Evolutionary conservation across 352 stramenopile species (phyloP), one percentile per base, ranked within the genome.

Genomic region (Globisporangium parvum): DNA sequence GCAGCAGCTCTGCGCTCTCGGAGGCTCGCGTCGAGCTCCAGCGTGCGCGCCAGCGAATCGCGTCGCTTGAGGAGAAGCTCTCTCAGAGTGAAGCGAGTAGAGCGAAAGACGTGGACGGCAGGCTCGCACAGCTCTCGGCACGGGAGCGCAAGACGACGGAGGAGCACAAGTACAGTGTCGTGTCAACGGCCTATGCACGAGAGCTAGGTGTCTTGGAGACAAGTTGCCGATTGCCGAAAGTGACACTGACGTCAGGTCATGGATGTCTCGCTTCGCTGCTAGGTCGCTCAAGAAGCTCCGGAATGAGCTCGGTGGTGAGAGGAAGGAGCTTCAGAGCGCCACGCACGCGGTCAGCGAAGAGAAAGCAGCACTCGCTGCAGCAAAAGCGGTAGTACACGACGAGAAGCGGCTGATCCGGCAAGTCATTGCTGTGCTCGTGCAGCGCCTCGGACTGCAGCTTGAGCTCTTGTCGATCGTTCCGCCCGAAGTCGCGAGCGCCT

Each of bases 41-140:
- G 50, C 75, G 70, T 18, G 78, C 78, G 9, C 73, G 73, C 50
- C 65, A 77, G 28, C 83, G 78, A 52, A 80, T 85, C 24, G 52
- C 56, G 0, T 23, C 51, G 6, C 56, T 88, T 1, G 75, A 88
- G 60, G 67, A 73, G 2, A 72, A 79, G 42, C 42, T 82, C 58
- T 62, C 50, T 26, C 65, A 62, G 24, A 51, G 44, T 1, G 59
- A 75, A 20, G 62, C 20, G 21, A 55, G 58, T 12, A 59, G 67
- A 37, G 47, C 45, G 41, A 83, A 66, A 42, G 70, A 87, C 54
- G 31, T 65, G 11, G 72, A 84, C n/a, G 45, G 33, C 11, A 85
- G 75, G 35, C 39, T 65, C 6, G 55, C 63, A 2, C 52, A 70
- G 44, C 47, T 81, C 3, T 66, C 54, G 4, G 58, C 66, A 14